Percentiles rank a stretch among this genome's conserved stretches.
phyloP scores from a whole-genome alignment of 1,284 basidiomycete genomes.

The Singerocomus inundabilis region DNA sequence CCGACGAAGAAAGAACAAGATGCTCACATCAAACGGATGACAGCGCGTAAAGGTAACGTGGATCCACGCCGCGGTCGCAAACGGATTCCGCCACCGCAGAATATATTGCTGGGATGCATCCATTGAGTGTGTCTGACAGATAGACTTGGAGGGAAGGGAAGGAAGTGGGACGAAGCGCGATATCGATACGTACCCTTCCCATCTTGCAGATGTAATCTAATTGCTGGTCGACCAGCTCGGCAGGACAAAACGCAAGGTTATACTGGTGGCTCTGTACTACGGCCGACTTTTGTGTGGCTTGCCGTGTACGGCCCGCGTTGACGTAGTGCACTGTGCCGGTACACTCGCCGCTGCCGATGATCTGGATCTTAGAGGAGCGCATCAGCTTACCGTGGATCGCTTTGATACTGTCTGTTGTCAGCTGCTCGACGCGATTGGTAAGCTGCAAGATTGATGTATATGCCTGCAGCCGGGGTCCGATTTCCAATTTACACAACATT shows the following conservation, averaged over 20 bases:
- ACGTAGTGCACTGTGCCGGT: conserved; percentile 28
- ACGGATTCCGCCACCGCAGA: conserved; percentile 40
- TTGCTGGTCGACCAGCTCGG: conserved; percentile 38
- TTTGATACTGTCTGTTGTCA: conserved; percentile 32
- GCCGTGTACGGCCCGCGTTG: conserved; percentile 38
- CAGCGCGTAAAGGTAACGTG: conserved; percentile 43
- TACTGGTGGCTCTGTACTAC: conserved; percentile 34
- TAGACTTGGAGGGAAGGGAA: no score
- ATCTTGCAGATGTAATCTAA: conserved; percentile 43
- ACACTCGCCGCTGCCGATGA: conserved; percentile 15
- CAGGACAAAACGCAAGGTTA: conserved; percentile 40
- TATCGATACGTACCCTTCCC: conserved; percentile 35
- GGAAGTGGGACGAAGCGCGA: not conserved
- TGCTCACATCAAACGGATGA: conserved; percentile 43
- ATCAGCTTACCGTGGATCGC: conserved; percentile 29
- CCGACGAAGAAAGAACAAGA: not conserved
- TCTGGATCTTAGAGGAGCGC: conserved; percentile 34
- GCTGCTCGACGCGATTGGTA: conserved; percentile 24
- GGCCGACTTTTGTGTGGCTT: conserved; percentile 37
- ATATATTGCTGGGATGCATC: conserved; percentile 34
- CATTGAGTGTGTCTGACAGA: not conserved
- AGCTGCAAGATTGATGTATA: conserved; percentile 24
- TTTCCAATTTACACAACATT: not conserved
- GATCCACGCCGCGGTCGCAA: conserved; percentile 44
- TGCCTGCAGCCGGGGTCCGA: conserved; percentile 17